Base-by-base conservation (phyloP, 768 basidiomycete genomes). In the Lyophyllum shimeji region DNA sequence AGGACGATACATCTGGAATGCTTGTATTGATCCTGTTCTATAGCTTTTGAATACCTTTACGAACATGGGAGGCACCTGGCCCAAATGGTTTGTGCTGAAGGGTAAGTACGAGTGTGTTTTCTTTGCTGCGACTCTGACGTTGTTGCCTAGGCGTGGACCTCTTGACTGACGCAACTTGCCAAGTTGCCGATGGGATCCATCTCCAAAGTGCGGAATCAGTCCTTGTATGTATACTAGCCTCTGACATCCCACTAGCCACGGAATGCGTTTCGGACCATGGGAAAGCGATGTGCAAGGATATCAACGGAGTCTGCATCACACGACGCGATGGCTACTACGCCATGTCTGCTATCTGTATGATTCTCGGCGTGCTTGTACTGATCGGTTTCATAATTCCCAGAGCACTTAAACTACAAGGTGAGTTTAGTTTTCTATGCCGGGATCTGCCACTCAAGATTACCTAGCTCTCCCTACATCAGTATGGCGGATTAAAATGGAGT, bases 61-160 rank as follows among this genome's bases (percentile, higher is more conserved):
- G 17, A 99, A 99, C 69, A 82, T 99, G 62, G 97, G 97, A 42
- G 97, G 97, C 20, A 99, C 97, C 3, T 98, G 97, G 96, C 97
- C 97, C 7, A 87, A 90, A 63, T 97, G 86, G 75, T 95, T 98
- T 64, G 87, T 99, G 39, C 79, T 99, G n/a, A 93, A 94, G 76
- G 94, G 91, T 82, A 55, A 23, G 42, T 63, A 52, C 8, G 33
- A 42, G 6, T 20, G 7, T 17, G 52, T 29, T 52, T 24, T 27
- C 29, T 9, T 17, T 18, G 46, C 15, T 17, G 18, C n/a, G 20
- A 50, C 37, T 23, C 61, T 67, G 55, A 64, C 31, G 63, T 58
- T 27, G 39, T 1, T 55, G 42, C 33, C 6, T 57, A 90, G 90
- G 90, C 11, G 93, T 98, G 58, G 97, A 99, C 71, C 71, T 83